A percentile compares a stretch with the other conserved stretches of the same genome.
phyloP scores from a whole-genome alignment of 805 yeast genomes.

The Wickerhamomyces canadensis region DNA sequence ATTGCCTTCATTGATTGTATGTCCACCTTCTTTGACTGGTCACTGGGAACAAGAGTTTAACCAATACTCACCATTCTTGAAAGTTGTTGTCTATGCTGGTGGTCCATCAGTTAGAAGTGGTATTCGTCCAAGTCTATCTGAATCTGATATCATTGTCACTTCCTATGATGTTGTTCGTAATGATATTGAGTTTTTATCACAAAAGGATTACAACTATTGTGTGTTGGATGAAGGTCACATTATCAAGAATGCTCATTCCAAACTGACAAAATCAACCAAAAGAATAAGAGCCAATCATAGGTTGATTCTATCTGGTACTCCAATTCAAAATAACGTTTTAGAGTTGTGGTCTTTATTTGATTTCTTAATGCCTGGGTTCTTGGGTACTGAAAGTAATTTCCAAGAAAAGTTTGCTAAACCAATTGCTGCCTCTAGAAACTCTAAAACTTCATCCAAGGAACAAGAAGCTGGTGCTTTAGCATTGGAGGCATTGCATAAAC shows the following conservation, averaged over 20 bases:
- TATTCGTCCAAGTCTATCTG: slow-evolving; percentile 44
- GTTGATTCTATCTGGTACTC: slow-evolving; percentile 90
- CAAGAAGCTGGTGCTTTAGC: slow-evolving; percentile 98
- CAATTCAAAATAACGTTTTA: slow-evolving; percentile 93
- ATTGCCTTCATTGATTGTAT: slow-evolving; percentile 79
- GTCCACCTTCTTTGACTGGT: slow-evolving; percentile 97
- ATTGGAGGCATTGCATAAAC: slow-evolving; percentile 91
- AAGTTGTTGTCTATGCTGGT: slow-evolving; percentile 87
- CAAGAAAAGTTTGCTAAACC: slow-evolving; percentile 98
- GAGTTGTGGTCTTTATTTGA: slow-evolving; percentile 98
- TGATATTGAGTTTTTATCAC: slow-evolving; percentile 62
- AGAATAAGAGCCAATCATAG: slow-evolving; percentile 80
- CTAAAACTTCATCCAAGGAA: slow-evolving; percentile 84
- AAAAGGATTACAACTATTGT: slow-evolving; percentile 81
- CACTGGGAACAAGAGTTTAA: slow-evolving; percentile 97
- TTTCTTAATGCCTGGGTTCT: slow-evolving; percentile 96
- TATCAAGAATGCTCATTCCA: slow-evolving; percentile 85
- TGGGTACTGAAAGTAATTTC: slow-evolving; percentile 91
- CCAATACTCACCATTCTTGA: slow-evolving; percentile 84
- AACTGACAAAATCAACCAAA: slow-evolving; percentile 85
- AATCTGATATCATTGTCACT: slow-evolving; percentile 83
- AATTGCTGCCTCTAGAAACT: slow-evolving; percentile 86
- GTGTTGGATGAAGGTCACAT: slow-evolving; percentile 97
- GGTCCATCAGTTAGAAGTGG: slow-evolving; percentile 67
- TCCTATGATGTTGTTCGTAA: slow-evolving; percentile 96